Conservation (phyloP, 352 stramenopile species). For the Globisporangium recalcitrans region DNA sequence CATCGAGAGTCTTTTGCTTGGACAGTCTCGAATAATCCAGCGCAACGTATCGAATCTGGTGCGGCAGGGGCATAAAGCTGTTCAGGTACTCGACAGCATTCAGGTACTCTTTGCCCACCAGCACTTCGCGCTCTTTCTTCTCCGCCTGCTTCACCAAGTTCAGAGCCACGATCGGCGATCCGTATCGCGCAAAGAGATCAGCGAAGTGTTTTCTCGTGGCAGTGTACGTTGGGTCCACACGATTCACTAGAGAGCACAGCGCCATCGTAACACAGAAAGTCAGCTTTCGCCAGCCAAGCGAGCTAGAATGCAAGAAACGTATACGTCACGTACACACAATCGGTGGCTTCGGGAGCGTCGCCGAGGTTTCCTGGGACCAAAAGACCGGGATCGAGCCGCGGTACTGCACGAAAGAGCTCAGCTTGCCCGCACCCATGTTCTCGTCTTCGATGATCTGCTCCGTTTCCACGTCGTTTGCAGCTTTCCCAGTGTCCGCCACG, state of each 20-base stretch:
- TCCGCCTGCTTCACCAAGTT: slow-evolving; percentile 98
- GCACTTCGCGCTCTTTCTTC: slow-evolving; percentile 95
- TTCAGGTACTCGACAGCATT: slow-evolving; percentile 99
- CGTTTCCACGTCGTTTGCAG: slow-evolving; percentile 99
- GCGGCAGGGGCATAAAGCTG: slow-evolving; percentile 82
- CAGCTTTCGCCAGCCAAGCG: neutral
- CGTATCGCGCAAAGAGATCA: slow-evolving; percentile 95
- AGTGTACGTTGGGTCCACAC: slow-evolving; percentile 95
- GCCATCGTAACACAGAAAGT: neutral
- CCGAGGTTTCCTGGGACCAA: slow-evolving; percentile 98
- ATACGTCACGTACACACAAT: slow-evolving; percentile 74
- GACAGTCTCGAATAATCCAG: slow-evolving; percentile 94
- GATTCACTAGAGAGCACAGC: slow-evolving; percentile 69
- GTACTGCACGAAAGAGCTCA: slow-evolving; percentile 97
- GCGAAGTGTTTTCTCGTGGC: slow-evolving; percentile 92
- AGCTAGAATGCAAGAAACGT: neutral
- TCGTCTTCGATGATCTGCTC: slow-evolving; percentile 95
- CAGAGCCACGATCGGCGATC: slow-evolving; percentile 94
- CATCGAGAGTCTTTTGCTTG: slow-evolving; percentile 94
- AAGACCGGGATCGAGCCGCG: slow-evolving; percentile 99
- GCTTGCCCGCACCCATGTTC: slow-evolving; percentile 87
- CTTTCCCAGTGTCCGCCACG: slow-evolving; percentile 96
- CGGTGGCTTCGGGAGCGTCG: slow-evolving; percentile 97
- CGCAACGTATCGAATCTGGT: slow-evolving; percentile 96
- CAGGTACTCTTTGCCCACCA: slow-evolving; percentile 97